Evolutionary conservation across 2,329 filamentous ascomycete species (phyloP).

Genomic region (Beauveria brongniartii): DNA sequence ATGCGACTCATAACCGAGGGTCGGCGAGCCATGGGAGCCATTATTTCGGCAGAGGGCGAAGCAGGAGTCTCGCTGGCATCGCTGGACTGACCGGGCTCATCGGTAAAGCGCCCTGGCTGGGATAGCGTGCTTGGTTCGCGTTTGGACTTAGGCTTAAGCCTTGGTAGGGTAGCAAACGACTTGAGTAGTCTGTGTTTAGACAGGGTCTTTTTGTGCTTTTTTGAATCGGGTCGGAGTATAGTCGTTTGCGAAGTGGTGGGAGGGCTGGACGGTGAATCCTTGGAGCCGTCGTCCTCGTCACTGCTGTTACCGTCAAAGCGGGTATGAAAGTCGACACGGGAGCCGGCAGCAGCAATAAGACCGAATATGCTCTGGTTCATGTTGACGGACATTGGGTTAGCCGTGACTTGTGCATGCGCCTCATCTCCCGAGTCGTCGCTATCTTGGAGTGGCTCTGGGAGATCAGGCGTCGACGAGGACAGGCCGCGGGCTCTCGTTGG

Average conservation of each 20-base stretch:
- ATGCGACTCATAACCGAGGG: conserved; percentile 71
- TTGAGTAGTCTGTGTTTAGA: conserved; percentile 59
- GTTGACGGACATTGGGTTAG: conserved; percentile 50
- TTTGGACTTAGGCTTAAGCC: conserved; percentile 34
- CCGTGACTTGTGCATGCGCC: conserved; percentile 31
- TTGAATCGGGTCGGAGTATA: conserved; percentile 28
- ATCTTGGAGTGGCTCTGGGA: conserved; percentile 46
- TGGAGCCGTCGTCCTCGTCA: conserved; percentile 61
- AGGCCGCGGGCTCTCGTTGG: conserved; percentile 32
- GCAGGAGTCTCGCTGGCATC: conserved; percentile 19
- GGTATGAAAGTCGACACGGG: conserved; percentile 71
- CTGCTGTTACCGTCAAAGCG: conserved; percentile 73
- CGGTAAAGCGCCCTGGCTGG: conserved; percentile 21
- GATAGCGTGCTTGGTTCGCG: conserved; percentile 33
- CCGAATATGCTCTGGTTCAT: conserved; percentile 95
- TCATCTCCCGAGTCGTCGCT: conserved; percentile 42
- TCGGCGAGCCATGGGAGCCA: conserved; percentile 37
- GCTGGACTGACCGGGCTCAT: conserved; percentile 23
- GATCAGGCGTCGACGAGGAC: conserved; percentile 30
- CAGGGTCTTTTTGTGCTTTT: conserved; percentile 46
- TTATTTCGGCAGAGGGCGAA: conserved; percentile 16
- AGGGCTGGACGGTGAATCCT: conserved; percentile 36
- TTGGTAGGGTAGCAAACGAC: conserved; percentile 54
- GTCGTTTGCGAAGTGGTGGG: conserved; percentile 34
- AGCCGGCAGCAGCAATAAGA: conserved; percentile 81